phyloP scores from a whole-genome alignment of 2,329 filamentous ascomycete genomes.

The Bipolaris zeicola region DNA sequence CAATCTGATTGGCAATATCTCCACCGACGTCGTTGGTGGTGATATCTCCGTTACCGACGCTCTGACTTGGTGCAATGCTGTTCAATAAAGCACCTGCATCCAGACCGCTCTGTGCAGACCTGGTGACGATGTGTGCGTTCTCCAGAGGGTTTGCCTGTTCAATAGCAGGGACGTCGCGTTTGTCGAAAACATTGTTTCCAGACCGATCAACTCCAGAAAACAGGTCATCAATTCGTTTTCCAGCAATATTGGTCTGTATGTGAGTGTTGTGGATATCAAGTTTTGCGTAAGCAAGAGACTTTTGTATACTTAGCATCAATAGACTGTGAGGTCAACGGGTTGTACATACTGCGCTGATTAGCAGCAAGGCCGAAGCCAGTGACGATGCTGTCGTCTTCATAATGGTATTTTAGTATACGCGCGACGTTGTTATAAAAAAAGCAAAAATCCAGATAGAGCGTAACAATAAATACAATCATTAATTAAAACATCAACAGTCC shows the following conservation, averaged over 20 bases:
- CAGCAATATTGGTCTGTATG: constrained; percentile 28
- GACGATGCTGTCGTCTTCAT: constrained; percentile 41
- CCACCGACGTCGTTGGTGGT: constrained; percentile 17
- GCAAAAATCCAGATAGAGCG: not conserved
- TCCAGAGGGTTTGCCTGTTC: constrained; percentile 17
- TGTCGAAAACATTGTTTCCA: constrained; percentile 7
- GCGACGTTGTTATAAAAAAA: not conserved
- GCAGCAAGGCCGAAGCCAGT: constrained; percentile 34
- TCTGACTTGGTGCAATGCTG: constrained; percentile 20
- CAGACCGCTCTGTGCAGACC: constrained; percentile 22
- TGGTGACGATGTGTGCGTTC: constrained; percentile 18
- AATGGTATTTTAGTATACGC: constrained; percentile 8
- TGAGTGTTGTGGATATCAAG: constrained; percentile 34
- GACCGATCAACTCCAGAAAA: constrained; percentile 29
- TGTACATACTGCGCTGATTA: constrained; percentile 39
- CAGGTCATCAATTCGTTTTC: constrained; percentile 33
- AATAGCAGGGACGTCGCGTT: not conserved
- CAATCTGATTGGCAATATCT: constrained; percentile 26
- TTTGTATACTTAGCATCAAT: constrained; percentile 27
- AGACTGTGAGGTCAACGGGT: not conserved
- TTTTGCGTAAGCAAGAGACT: constrained; percentile 35
- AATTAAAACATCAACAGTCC: constrained; percentile 45
- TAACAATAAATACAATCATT: constrained; percentile 23
- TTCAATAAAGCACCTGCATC: constrained; percentile 29
- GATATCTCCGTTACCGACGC: constrained; percentile 6